Conservation (phyloP, 2,329 filamentous ascomycete genomes). For the Ascochyta rabiei region DNA sequence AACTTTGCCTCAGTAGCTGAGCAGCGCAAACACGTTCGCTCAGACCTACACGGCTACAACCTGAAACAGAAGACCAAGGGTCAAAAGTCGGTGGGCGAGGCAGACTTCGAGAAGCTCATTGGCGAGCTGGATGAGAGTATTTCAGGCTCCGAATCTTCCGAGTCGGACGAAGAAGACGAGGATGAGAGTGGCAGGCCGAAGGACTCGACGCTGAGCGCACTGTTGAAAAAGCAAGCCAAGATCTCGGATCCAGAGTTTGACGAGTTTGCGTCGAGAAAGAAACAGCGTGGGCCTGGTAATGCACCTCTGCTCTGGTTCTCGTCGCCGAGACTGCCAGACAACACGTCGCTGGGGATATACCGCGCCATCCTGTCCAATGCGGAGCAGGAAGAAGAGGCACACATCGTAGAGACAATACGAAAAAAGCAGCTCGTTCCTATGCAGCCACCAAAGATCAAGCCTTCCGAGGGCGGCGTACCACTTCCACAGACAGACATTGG, state of each 20-base stretch:
- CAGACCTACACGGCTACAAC: constrained; percentile 93
- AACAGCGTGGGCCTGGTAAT: constrained; percentile 65
- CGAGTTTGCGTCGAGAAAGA: constrained; percentile 55
- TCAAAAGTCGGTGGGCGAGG: constrained; percentile 72
- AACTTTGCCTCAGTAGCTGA: constrained; percentile 76
- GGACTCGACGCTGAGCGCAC: constrained; percentile 73
- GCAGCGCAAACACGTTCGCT: constrained; percentile 84
- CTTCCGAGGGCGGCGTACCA: constrained; percentile 63
- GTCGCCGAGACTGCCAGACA: constrained; percentile 74
- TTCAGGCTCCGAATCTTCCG: constrained; percentile 80
- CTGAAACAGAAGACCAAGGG: constrained; percentile 88
- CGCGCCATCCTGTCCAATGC: constrained; percentile 75
- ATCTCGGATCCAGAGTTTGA: constrained; percentile 65
- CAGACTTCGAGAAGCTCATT: constrained; percentile 84
- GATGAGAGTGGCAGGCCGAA: constrained; percentile 57
- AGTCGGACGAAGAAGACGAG: constrained; percentile 76
- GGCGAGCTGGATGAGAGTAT: constrained; percentile 88
- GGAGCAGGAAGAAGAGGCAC: constrained; percentile 68
- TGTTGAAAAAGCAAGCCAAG: constrained; percentile 83
- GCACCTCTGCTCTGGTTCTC: constrained; percentile 85
- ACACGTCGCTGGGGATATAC: constrained; percentile 85
- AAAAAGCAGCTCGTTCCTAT: constrained; percentile 78
- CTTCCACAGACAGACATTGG: constrained; percentile 66
- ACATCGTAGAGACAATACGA: constrained; percentile 70
- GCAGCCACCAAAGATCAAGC: constrained; percentile 51